Percentiles rank a stretch among this genome's conserved stretches.
Conservation (phyloP, 2,329 filamentous ascomycete genomes). For the Pseudogymnoascus sp. region DNA sequence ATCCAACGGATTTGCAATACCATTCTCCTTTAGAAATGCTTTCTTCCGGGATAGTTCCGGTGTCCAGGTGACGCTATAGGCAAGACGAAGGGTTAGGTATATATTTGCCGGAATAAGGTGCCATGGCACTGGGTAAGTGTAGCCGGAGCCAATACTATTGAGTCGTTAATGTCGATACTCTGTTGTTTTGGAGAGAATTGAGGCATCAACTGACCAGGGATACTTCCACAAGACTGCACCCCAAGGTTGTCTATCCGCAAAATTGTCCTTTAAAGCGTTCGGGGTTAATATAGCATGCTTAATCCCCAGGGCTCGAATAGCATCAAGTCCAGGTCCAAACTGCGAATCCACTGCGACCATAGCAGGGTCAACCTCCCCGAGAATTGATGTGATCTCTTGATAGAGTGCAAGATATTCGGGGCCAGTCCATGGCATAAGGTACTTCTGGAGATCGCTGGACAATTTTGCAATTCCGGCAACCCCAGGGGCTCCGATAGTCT, state of each 20-base stretch:
- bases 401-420: slow-evolving; percentile 35
- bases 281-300: slow-evolving; percentile 35
- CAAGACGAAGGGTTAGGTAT: slow-evolving; percentile 28
- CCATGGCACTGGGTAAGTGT: slow-evolving; percentile 39
- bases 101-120: slow-evolving; percentile 36
- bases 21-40: background rate
- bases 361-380: slow-evolving; percentile 31
- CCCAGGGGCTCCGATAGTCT: slow-evolving; percentile 21
- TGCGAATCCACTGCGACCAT: slow-evolving; percentile 37
- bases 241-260: slow-evolving; percentile 32
- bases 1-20: background rate
- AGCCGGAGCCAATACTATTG: slow-evolving; percentile 35
- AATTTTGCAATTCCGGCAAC: slow-evolving; percentile 29
- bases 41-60: background rate
- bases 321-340: slow-evolving; percentile 37
- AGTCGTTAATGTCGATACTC: background rate
- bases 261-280: slow-evolving; percentile 36
- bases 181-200: background rate
- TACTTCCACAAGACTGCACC: slow-evolving; percentile 30
- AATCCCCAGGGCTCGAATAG: slow-evolving; percentile 29
- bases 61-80: slow-evolving; percentile 7
- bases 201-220: slow-evolving; percentile 29
- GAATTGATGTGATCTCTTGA: slow-evolving; percentile 30
- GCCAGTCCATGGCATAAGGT: slow-evolving; percentile 28
- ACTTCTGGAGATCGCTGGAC: slow-evolving; percentile 21